These are phyloP conservation scores for Scheffersomyces spartinae DNA, from an alignment of 805 yeast species.

Conservation along the genomic window DNA sequence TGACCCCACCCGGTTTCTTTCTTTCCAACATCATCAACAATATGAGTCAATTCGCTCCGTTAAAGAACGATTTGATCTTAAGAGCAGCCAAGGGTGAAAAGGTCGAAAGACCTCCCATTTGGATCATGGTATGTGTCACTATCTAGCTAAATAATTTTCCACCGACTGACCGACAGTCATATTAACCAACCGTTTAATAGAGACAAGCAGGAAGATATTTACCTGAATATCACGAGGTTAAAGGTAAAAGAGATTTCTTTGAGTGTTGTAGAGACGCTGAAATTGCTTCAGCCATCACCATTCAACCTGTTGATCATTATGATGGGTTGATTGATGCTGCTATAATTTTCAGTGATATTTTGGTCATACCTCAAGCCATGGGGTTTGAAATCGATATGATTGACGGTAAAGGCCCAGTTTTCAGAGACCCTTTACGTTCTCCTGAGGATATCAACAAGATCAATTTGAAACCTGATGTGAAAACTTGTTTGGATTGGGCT, in stretches of 20 bases:
- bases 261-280: constrained; percentile 94
- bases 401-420: constrained; percentile 90
- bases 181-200: constrained; percentile 12
- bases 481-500: constrained; percentile 84
- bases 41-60: constrained; percentile 49
- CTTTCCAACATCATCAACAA: too few relatives aligned
- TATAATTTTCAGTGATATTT: constrained; percentile 87
- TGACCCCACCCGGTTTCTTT: too few relatives aligned
- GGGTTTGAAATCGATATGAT: constrained; percentile 92
- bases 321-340: constrained; percentile 93
- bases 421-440: constrained; percentile 74
- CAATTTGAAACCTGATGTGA: constrained; percentile 55
- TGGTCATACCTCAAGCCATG: constrained; percentile 97
- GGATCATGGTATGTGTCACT: constrained; percentile 65
- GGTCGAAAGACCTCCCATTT: constrained; percentile 95
- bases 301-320: constrained; percentile 87
- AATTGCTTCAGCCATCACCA: constrained; percentile 85
- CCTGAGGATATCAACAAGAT: constrained; percentile 56
- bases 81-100: constrained; percentile 85
- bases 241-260: constrained; percentile 78
- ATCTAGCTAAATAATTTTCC: background rate
- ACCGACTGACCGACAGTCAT: background rate
- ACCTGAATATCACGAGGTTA: constrained; percentile 86
- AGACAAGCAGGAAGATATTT: constrained; percentile 94
- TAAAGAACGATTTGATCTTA: constrained; percentile 81